Evolutionary conservation across 202 grass and related monocot genomes (phyloP).

Genomic region (Panicum virgatum): DNA sequence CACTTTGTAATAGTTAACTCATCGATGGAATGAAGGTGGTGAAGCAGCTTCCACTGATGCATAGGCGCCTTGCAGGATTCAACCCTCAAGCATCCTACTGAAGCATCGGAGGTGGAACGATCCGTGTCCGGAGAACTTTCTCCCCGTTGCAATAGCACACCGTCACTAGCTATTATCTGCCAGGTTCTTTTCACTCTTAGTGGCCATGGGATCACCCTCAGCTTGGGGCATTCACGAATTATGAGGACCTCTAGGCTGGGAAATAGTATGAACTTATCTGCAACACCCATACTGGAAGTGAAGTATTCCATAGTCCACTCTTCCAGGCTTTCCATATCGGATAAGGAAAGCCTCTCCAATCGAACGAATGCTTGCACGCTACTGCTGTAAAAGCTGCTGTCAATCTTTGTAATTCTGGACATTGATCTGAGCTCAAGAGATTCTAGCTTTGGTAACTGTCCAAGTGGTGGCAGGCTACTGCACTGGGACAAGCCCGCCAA

Average conservation of each 20-base stretch:
- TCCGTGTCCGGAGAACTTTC: too few species aligned
- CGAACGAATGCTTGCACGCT: background rate
- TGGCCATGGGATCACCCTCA: background rate
- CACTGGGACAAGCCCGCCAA: background rate
- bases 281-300: background rate
- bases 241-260: accelerated
- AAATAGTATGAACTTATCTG: background rate
- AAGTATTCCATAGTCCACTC: background rate
- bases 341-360: background rate
- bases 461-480: background rate
- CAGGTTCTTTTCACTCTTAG: too few species aligned
- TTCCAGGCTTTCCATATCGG: background rate
- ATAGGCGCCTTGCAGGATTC: too few species aligned
- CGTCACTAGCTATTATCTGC: too few species aligned
- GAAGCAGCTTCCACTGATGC: background rate
- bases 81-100: too few species aligned
- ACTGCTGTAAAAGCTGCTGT: background rate
- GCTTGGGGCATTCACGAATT: accelerated
- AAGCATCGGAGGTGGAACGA: too few species aligned
- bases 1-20: accelerated
- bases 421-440: accelerated
- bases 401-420: background rate
- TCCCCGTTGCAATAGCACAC: too few species aligned
- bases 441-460: background rate
- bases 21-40: background rate